Conservation (phyloP, 805 yeast species). For the Cyberlindnera suaveolens region DNA sequence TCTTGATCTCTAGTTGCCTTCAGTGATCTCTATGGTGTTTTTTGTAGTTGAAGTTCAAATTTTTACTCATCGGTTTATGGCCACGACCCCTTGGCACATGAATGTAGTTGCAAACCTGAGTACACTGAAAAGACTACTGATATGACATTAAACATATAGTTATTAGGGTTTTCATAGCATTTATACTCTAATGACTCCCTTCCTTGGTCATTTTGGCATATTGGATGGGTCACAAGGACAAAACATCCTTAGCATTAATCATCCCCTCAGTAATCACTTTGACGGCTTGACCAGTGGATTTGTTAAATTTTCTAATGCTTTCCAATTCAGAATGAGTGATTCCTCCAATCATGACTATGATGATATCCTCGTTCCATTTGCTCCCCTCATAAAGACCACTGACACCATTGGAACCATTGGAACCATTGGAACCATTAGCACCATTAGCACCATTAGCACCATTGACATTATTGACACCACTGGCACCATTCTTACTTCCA, state of each 20-base stretch:
- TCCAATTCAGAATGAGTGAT: slow-evolving; percentile 80
- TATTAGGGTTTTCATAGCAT: too few species aligned
- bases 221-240: slow-evolving; percentile 7
- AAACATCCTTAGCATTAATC: slow-evolving; percentile 35
- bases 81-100: background rate
- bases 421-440: too few species aligned
- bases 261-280: slow-evolving; percentile 43
- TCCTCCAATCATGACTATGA: slow-evolving; percentile 75
- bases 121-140: too few species aligned
- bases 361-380: background rate
- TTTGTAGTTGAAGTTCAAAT: background rate
- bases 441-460: too few species aligned
- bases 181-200: background rate
- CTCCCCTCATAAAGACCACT: too few species aligned
- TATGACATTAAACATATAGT: too few species aligned
- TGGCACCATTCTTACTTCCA: too few species aligned
- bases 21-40: too few species aligned
- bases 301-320: slow-evolving; percentile 57
- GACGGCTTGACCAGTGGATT: slow-evolving; percentile 18
- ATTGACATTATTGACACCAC: too few species aligned
- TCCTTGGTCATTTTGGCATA: slow-evolving; percentile 1
- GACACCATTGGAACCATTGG: too few species aligned
- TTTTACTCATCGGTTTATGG: slow-evolving; percentile 6
- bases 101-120: background rate
- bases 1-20: background rate